Evolutionary conservation across 176 grass and related monocot species (phyloP), one percentile per base, ranked within the genome.

Genomic region (Carex cristatella): DNA sequence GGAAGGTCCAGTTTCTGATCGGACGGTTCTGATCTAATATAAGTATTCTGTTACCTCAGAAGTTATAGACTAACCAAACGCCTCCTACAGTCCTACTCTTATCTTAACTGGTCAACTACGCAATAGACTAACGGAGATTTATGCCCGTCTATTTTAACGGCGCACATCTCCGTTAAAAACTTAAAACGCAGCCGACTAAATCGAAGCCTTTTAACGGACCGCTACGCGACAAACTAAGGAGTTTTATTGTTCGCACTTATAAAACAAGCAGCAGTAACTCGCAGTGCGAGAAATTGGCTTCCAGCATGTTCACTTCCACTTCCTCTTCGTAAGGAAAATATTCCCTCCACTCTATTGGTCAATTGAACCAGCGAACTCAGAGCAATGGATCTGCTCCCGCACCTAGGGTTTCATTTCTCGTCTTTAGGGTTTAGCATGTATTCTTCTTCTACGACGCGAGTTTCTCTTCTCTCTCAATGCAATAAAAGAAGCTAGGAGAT

Each of bases 221-320:
- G 5, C 81, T 83, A 49, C 19, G 19, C 63, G 81, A 83, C 81
- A 83, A 83, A 44, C 5, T 12, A 49, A 3, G 1, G 4, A 63
- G 61, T 14, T 16, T 64, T 38, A 15, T 79, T 58, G 30, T 79
- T 79, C 55, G 16, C 42, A 67, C 42, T 55, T 79, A 67, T 46
- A 55, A 81, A 16, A 15, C 10, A 31, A 87, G 48, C 2, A 53
- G 55, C 62, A 18, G 23, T 69, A 82, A 81, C 12, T 54, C 11
- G 48, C 15, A 79, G 32, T 68, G 80, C 58, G 13, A 75, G 64
- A 84, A 88, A 82, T 73, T 78, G 70, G 38, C 15, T 86, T 86
- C 78, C 58, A 46, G 71, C 30, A 54, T 84, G 63, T 74, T 32
- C 42, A 71, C 19, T 67, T 86, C 19, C 61, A 48, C 65, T 81